phyloP scores from a whole-genome alignment of 306 rosid genomes.

The Delonix regia region DNA sequence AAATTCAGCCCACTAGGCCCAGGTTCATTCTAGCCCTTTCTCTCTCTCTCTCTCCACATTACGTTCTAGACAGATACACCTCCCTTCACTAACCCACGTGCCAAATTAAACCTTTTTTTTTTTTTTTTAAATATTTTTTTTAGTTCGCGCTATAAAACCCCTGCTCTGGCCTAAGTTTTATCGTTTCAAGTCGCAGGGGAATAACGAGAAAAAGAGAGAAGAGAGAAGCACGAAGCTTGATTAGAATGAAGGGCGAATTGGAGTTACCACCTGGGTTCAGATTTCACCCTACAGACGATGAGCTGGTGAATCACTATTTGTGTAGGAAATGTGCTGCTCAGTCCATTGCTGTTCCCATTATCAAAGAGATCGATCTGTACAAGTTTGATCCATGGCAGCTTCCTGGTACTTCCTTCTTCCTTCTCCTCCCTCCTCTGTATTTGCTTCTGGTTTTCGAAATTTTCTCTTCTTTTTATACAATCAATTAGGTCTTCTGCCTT shows the following conservation, averaged over 20 bases:
- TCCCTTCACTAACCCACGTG: constrained; percentile 49
- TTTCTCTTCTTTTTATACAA: too few species aligned
- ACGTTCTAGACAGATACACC: constrained; percentile 17
- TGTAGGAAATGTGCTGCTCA: constrained; percentile 70
- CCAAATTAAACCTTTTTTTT: neutral
- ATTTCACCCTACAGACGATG: constrained; percentile 95
- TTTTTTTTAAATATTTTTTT: neutral
- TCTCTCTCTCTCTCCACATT: too few species aligned
- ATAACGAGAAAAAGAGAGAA: neutral
- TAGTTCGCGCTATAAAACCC: constrained; percentile 30
- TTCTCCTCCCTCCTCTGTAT: too few species aligned
- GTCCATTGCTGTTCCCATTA: constrained; percentile 66
- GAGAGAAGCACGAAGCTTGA: neutral
- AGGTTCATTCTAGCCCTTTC: too few species aligned
- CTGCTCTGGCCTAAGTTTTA: neutral
- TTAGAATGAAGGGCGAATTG: constrained; percentile 53
- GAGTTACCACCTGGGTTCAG: constrained; percentile 90
- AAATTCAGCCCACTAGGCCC: too few species aligned
- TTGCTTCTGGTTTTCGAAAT: neutral
- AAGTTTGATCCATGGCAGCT: constrained; percentile 96
- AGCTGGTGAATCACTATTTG: constrained; percentile 77
- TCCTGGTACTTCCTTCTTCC: constrained; percentile 51
- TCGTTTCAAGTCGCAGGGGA: constrained; percentile 22
- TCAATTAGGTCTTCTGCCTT: too few species aligned
- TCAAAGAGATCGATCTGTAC: constrained; percentile 86